Evolutionary conservation across 139 green algal species (phyloP), one percentile per base, ranked within the genome.

Genomic region (Edaphochlamys debaryana): DNA sequence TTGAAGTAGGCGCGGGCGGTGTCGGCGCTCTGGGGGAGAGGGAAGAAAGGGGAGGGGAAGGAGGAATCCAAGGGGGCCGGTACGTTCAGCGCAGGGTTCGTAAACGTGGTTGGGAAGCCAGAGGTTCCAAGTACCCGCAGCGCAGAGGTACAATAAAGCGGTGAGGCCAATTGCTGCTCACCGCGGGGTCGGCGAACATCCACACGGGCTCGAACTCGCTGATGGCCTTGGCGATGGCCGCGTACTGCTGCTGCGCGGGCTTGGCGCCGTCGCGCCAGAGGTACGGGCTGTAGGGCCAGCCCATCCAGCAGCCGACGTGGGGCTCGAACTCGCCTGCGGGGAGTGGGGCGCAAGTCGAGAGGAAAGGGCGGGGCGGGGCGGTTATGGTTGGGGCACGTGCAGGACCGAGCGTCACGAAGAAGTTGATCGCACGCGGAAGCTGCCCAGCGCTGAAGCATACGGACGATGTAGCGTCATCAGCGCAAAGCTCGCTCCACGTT

Each of bases 221-320:
- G 85, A 95, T 95, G 54, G 90, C 63, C 77, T 82, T 82, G 60
- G 88, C 88, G 8, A 94, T 82, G 36, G 79, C 85, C 23, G 90
- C 90, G 67, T 94, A 93, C 79, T 92, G 84, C 71, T 90, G 64
- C 88, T 94, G 87, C 11, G 91, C 91, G 23, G 90, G 89, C 85
- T 86, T 80, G 27, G 86, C 89, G 29, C 79, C 54, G 68, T 93
- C 89, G 15, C 89, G 69, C 92, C 92, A 95, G 71, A 94, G 89
- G 89, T 91, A 92, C 67, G 60, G 60, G 60, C 64, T 69, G 36
- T 69, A 69, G 17, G 64, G 64, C 64, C 64, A 69, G 17, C 64
- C 67, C 67, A 72, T 72, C 67, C 67, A 72, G 38, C 67, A 72
- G 38, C 67, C 67, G 25, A 34, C 25, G 38, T 72, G 67, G 3